Conservation (phyloP, 164 flowering plant species). For the Stephania japonica region DNA sequence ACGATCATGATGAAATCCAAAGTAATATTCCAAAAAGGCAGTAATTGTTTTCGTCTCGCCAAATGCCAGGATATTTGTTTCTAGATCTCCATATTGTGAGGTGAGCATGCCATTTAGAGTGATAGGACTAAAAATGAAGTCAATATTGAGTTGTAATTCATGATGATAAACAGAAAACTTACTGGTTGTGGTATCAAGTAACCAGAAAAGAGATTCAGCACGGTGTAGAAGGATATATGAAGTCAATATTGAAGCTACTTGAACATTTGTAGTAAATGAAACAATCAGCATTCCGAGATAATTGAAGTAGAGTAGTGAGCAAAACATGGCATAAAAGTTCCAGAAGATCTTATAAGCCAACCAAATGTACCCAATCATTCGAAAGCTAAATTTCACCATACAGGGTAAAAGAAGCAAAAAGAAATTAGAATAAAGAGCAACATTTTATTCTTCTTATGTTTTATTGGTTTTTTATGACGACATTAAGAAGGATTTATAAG, state of each 20-base stretch:
- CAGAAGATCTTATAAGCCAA: constrained; percentile 40
- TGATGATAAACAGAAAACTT: constrained; percentile 8
- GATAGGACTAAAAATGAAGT: neutral
- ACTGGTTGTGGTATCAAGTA: constrained; percentile 44
- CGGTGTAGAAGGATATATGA: constrained; percentile 23
- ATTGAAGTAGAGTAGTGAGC: constrained; percentile 30
- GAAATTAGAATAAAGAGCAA: neutral
- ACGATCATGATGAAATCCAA: constrained; percentile 26
- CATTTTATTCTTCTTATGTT: neutral
- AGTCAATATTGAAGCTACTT: constrained; percentile 28
- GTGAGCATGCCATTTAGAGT: constrained; percentile 35
- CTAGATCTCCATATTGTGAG: constrained; percentile 55
- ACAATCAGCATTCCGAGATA: constrained; percentile 44
- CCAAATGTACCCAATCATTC: constrained; percentile 28
- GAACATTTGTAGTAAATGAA: constrained; percentile 33
- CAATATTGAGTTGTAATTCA: neutral
- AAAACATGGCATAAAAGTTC: constrained; percentile 35
- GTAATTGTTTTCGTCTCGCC: constrained; percentile 24
- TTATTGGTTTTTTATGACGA: neutral
- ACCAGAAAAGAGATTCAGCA: constrained; percentile 44
- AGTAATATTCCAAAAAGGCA: constrained; percentile 26
- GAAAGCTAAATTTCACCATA: no score
- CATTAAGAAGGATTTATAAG: neutral
- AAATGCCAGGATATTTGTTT: constrained; percentile 20
- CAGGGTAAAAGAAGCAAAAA: neutral